Evolutionary conservation across 2,329 filamentous ascomycete species (phyloP).

Genomic region (Penicillium capsulatum): DNA sequence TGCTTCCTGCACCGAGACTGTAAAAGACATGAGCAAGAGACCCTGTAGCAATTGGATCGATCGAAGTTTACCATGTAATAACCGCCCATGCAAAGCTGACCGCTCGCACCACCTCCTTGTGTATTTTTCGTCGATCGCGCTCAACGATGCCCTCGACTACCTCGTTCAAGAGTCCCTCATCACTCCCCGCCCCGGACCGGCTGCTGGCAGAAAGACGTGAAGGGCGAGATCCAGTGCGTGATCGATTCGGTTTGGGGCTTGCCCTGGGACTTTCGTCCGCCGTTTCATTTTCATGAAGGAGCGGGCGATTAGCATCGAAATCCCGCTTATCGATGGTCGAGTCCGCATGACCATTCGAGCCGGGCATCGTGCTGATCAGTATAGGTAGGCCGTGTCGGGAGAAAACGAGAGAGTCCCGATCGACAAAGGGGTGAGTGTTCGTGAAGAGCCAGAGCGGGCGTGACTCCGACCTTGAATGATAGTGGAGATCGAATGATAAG

Average conservation of each 20-base stretch:
- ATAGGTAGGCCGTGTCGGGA: background rate
- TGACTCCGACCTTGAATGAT: too few species aligned
- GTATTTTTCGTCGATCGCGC: constrained; percentile 53
- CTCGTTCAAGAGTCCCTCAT: constrained; percentile 52
- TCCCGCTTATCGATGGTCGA: constrained; percentile 44
- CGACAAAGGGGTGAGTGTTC: too few species aligned
- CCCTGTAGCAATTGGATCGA: background rate
- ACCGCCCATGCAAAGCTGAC: constrained; percentile 59
- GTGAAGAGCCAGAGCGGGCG: too few species aligned
- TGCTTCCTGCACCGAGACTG: constrained; percentile 78
- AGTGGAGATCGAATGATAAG: constrained; percentile 13
- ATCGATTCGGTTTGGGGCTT: constrained; percentile 26
- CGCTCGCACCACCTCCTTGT: constrained; percentile 51
- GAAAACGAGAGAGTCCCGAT: background rate
- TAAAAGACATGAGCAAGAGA: background rate
- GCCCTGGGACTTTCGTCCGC: constrained; percentile 8
- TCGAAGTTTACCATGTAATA: constrained; percentile 50
- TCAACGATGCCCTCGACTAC: constrained; percentile 59
- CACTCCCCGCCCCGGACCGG: constrained; percentile 21
- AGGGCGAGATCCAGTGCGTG: constrained; percentile 20
- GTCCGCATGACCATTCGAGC: constrained; percentile 17
- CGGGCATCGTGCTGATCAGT: constrained; percentile 21
- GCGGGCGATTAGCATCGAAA: constrained; percentile 43
- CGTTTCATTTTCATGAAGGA: constrained; percentile 21
- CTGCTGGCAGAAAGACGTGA: constrained; percentile 17